A percentile compares a stretch with the other conserved stretches of the same genome.
These are phyloP conservation scores for Cucurbita argyrosperma DNA, from an alignment of 306 rosid genomes.

Conservation along the genomic window DNA sequence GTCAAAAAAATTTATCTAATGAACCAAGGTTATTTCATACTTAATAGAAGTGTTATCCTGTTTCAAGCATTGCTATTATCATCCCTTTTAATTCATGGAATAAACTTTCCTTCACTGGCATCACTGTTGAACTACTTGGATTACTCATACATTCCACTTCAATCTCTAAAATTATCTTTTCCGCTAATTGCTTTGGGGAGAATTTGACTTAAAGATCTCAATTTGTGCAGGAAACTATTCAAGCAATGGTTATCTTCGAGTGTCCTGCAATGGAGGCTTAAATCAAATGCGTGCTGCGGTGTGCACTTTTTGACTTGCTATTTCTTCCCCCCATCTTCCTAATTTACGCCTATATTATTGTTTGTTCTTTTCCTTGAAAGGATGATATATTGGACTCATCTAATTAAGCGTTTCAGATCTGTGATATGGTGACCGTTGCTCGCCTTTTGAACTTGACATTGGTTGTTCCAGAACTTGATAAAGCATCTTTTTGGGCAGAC, in stretches of 20 bases:
- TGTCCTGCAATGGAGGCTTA: slow-evolving; percentile 96
- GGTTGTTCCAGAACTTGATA: slow-evolving; percentile 97
- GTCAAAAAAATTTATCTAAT: neutral
- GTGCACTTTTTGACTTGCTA: slow-evolving; percentile 17
- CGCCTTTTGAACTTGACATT: slow-evolving; percentile 83
- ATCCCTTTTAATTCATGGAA: neutral
- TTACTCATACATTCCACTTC: neutral
- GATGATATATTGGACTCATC: slow-evolving; percentile 17
- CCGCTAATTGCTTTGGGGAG: neutral
- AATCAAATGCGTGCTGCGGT: slow-evolving; percentile 99
- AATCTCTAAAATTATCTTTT: neutral
- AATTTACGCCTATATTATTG: neutral
- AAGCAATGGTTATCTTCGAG: slow-evolving; percentile 93
- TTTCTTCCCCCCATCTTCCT: slow-evolving; percentile 7
- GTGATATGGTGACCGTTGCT: slow-evolving; percentile 97
- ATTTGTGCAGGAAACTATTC: slow-evolving; percentile 74
- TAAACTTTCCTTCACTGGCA: neutral
- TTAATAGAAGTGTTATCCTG: neutral
- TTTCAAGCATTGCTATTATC: neutral
- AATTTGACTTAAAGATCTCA: slow-evolving; percentile 5
- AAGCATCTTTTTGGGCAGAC: slow-evolving; percentile 94
- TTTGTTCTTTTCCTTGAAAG: neutral
- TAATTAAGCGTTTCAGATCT: slow-evolving; percentile 50
- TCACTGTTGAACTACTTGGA: neutral
- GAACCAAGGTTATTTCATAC: neutral